Percentiles rank a stretch among this genome's conserved stretches.
These are phyloP conservation scores for Raddia guianensis DNA, from an alignment of 176 grass and related monocot species.

Conservation along the genomic window DNA sequence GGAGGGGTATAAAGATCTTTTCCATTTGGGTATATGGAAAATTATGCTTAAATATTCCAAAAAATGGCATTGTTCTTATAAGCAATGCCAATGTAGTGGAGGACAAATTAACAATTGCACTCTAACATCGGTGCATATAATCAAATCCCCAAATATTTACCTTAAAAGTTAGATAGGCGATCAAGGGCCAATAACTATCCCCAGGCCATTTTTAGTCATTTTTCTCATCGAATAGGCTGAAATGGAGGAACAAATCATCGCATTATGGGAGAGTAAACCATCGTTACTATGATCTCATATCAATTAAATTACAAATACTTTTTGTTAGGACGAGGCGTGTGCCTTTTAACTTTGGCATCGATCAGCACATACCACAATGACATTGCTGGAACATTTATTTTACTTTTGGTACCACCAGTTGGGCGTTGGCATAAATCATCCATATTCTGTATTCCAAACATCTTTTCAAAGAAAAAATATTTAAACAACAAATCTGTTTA, in stretches of 20 bases:
- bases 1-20: no score
- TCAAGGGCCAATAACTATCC: no score
- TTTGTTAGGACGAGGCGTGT: not conserved
- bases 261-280: not conserved
- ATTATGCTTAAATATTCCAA: no score
- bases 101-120: no score
- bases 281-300: not conserved
- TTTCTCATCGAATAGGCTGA: no score
- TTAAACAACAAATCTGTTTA: not conserved
- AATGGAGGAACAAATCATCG: not conserved
- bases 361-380: not conserved
- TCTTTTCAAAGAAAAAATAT: constrained; percentile 1
- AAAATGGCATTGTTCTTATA: no score
- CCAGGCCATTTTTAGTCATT: no score
- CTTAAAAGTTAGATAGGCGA: no score
- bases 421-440: not conserved
- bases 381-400: not conserved
- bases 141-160: no score
- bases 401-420: not conserved
- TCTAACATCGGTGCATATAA: no score
- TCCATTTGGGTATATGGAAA: no score
- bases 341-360: not conserved
- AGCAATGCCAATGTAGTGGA: no score
- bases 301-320: not conserved
- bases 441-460: not conserved